Conservation (phyloP, 78 protist species). For the Dictyostelium purpureum region DNA sequence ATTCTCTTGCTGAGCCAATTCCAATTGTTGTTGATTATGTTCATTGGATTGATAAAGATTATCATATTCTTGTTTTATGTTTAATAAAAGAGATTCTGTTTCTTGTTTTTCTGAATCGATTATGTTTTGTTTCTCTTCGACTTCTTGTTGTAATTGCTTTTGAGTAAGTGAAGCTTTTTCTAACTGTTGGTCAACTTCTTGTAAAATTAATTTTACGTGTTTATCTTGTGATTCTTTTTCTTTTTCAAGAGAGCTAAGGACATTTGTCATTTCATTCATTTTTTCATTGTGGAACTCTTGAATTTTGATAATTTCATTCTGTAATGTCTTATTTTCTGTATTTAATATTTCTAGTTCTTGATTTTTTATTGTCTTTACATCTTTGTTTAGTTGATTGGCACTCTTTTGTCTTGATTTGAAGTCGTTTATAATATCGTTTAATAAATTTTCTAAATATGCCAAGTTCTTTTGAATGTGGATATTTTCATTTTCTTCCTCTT, state of each 20-base stretch:
- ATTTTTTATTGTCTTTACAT: background rate
- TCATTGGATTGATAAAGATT: constrained; percentile 15
- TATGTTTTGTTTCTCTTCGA: background rate
- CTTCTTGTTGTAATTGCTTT: background rate
- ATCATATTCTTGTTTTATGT: constrained; percentile 12
- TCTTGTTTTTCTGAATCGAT: background rate
- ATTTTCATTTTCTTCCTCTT: background rate
- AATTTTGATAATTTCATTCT: background rate
- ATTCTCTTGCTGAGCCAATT: background rate
- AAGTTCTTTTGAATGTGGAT: background rate
- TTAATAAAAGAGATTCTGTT: background rate
- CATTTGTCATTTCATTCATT: background rate
- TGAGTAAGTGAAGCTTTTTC: background rate
- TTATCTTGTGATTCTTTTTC: background rate
- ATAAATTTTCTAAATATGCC: background rate
- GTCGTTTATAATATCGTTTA: background rate
- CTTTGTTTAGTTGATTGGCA: background rate
- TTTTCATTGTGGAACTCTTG: background rate
- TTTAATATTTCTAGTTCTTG: background rate
- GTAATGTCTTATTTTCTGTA: background rate
- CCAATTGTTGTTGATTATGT: background rate
- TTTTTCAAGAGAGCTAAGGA: background rate
- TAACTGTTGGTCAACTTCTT: background rate
- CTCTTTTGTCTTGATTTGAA: background rate
- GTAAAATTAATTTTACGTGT: background rate